These are phyloP conservation scores for Mycena rosella DNA, from an alignment of 768 basidiomycete species.

Conservation along the genomic window DNA sequence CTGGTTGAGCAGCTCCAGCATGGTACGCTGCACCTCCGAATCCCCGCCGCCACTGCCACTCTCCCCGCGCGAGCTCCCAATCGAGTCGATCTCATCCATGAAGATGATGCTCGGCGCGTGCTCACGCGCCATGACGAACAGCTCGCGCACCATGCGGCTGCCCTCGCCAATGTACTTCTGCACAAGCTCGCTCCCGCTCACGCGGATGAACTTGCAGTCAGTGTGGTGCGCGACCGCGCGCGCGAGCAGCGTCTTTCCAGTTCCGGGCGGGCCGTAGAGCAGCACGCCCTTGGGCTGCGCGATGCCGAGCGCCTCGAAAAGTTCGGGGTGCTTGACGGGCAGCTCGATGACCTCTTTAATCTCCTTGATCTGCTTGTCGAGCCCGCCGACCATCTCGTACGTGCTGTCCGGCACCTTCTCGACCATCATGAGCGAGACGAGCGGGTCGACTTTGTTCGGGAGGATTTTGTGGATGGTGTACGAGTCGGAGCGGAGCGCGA, in stretches of 20 bases:
- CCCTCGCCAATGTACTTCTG: slow-evolving; percentile 99
- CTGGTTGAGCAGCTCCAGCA: slow-evolving; percentile 91
- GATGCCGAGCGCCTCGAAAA: slow-evolving; percentile 96
- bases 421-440: slow-evolving; percentile 99
- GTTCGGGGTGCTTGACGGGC: slow-evolving; percentile 97
- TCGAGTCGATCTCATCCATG: slow-evolving; percentile 99
- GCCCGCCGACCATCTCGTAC: slow-evolving; percentile 99
- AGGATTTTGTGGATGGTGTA: slow-evolving; percentile 98
- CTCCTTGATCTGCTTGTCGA: slow-evolving; percentile 99
- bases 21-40: slow-evolving; percentile 91
- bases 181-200: slow-evolving; percentile 93
- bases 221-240: slow-evolving; percentile 98
- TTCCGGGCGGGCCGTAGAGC: slow-evolving; percentile 95
- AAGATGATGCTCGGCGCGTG: slow-evolving; percentile 99
- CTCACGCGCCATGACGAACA: slow-evolving; percentile 98
- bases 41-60: slow-evolving; percentile 92
- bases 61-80: slow-evolving; percentile 93
- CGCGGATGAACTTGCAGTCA: slow-evolving; percentile 97
- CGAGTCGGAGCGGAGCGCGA: slow-evolving; percentile 95
- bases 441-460: slow-evolving; percentile 97
- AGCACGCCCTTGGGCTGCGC: slow-evolving; percentile 97
- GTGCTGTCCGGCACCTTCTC: slow-evolving; percentile 99
- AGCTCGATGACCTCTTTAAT: slow-evolving; percentile 97
- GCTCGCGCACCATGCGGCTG: slow-evolving; percentile 94
- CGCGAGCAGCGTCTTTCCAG: slow-evolving; percentile 95